Base-by-base conservation (phyloP, 257 asterid species). In the Jacaranda mimosifolia region DNA sequence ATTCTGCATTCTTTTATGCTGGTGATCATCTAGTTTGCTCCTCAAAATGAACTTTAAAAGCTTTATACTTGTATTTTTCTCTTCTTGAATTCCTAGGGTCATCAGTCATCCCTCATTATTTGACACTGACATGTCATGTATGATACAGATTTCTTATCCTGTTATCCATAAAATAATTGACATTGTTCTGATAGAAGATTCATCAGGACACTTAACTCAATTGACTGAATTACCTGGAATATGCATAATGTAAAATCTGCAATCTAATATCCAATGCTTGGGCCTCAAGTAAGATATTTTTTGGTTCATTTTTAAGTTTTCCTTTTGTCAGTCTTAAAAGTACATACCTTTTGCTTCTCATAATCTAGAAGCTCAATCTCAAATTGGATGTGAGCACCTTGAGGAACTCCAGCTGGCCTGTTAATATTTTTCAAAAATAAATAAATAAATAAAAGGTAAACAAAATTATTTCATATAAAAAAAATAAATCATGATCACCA, bases 281-380 rank as follows among this genome's bases (percentile, higher is more conserved):
- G 36, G 64, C 43, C 53, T 10, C 51, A 51, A 14, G 14, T 60
- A 70, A 52, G 51, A 5, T 21, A 11, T 17, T 52, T 21, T 42
- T 40, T 4, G 46, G 53, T 53, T 38, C 59, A 14, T 12, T 77
- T 72, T 52, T 43, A 35, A 70, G 58, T 64, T 62, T 39, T 78
- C 18, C 5, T 74, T 63, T 21, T 63, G 13, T 39, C 12, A 53
- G 63, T 40, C 56, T 32, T 45, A 68, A 48, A 48, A 69, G 74
- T 69, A 13, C 83, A 57, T 71, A 96, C 99, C 97, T 93, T 96
- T 53, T 90, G 92, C 83, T 83, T 90, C 85, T 93, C 96, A 82
- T 93, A 96, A 84, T 92, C 97, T 84, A 96, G 94, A 80, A 96
- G 98, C 83, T 96, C 99, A 70, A 96, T 93, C 85, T 93, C 99